Base-by-base conservation (phyloP, 257 asterid genomes). In the Solanum paucissectum region DNA sequence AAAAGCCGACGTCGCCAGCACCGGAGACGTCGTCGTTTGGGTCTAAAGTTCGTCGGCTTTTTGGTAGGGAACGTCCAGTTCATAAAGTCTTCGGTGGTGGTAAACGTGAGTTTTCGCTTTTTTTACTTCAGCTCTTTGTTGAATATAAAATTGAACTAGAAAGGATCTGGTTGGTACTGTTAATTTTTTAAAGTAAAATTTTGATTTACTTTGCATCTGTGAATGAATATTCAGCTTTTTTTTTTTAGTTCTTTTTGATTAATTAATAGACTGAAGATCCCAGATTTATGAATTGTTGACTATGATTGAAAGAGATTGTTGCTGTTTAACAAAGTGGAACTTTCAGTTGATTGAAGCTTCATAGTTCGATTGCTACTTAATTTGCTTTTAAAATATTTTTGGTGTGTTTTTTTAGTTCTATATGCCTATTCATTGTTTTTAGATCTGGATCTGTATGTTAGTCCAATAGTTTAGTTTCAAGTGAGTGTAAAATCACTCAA, bases 71-170 rank as follows among this genome's bases (percentile, higher is more conserved):
- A 91, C 93, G 93, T 72, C 94, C 98, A 1, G 91, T 95, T 87
- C 98, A 96, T 89, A 90, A 83, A 73, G 89, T 94, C 81, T 92
- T 96, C 46, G 99, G 99, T 23, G 98, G 98, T 73, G 98, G 98
- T 71, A 93, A 94, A 91, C 89, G 98, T 96, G 90, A 29, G 94
- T 46, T 46, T 34, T 34, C 2, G 46, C 25, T 44, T 23, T 64
- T 37, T 16, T 7, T 25, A 64, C 2, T 76, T 40, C 12, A 12
- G 83, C 13, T 76, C 23, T 40, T 76, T 76, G 60, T 76, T 40
- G 34, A 6, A 74, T 20, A 74, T 3, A 5, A 8, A 72, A 9
- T 27, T 29, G 4, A 74, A 36, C 32, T 38, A 9, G 29, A 37
- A 21, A 37, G 27, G 49, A 37, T 75, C 83, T 76, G 9, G 77